These are phyloP conservation scores for Candida nanaspora DNA, from an alignment of 805 yeast genomes.

Conservation along the genomic window DNA sequence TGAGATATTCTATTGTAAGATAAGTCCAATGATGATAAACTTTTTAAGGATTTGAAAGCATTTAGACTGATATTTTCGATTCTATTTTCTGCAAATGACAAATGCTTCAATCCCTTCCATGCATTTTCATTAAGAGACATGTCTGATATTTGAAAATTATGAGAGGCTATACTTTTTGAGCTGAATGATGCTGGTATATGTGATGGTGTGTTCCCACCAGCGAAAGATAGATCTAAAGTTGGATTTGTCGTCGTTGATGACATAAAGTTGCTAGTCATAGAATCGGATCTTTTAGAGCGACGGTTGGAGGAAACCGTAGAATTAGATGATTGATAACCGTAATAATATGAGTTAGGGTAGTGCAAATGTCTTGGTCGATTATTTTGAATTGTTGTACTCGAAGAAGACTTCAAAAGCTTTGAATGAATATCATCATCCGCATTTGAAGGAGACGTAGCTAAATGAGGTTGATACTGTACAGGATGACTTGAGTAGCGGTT, in stretches of 20 bases:
- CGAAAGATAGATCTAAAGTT: background rate
- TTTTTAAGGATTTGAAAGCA: slow-evolving; percentile 23
- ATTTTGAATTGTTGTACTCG: background rate
- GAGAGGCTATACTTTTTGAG: background rate
- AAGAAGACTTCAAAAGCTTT: background rate
- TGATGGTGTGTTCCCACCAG: no score
- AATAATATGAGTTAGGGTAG: background rate
- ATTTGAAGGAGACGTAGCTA: background rate
- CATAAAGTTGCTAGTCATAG: slow-evolving; percentile 1
- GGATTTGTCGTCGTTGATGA: background rate
- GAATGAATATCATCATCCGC: background rate
- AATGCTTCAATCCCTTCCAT: slow-evolving; percentile 33
- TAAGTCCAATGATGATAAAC: slow-evolving; percentile 40
- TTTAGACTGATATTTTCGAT: slow-evolving; percentile 24
- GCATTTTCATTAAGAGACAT: slow-evolving; percentile 2
- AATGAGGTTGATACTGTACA: background rate
- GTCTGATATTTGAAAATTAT: background rate
- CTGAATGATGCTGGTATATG: background rate
- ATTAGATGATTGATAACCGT: background rate
- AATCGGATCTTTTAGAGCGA: slow-evolving; percentile 7
- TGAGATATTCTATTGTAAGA: slow-evolving; percentile 44
- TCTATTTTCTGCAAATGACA: slow-evolving; percentile 33
- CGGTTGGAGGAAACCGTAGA: background rate
- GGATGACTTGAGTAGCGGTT: background rate
- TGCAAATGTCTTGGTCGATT: background rate